phyloP scores from a whole-genome alignment of 805 yeast species.

The Teunomyces cretensis region DNA sequence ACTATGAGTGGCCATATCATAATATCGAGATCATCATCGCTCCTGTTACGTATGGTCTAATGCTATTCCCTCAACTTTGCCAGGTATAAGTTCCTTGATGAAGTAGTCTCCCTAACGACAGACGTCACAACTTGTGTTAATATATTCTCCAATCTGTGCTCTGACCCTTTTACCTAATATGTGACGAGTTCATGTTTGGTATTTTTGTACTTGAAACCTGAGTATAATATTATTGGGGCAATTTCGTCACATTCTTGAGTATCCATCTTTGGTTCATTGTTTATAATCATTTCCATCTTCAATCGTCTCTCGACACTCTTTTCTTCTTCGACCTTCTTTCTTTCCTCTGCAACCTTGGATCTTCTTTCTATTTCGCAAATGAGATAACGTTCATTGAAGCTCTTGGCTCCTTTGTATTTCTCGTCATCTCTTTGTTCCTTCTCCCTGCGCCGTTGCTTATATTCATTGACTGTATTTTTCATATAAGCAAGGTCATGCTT shows the following conservation, averaged over 20 bases:
- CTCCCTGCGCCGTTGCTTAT: neutral
- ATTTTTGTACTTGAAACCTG: constrained; percentile 4
- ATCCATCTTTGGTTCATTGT: neutral
- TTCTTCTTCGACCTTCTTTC: neutral
- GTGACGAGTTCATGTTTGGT: neutral
- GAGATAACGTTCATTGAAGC: neutral
- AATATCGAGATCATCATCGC: neutral
- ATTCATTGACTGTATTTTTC: neutral
- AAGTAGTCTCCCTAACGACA: neutral
- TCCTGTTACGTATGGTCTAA: neutral
- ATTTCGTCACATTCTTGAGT: neutral
- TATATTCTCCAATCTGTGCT: neutral
- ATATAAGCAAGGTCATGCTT: neutral
- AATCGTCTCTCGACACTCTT: neutral
- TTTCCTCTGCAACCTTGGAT: neutral
- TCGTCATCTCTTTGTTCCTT: neutral
- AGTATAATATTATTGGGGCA: constrained; percentile 1
- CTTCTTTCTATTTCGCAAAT: neutral
- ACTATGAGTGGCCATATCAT: constrained; percentile 2
- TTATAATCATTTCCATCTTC: constrained; percentile 1
- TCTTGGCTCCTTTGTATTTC: neutral
- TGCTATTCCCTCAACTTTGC: neutral
- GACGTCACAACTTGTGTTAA: neutral
- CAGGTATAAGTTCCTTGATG: neutral
- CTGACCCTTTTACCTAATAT: neutral